Evolutionary conservation across 441 rosid species (phyloP), one percentile per base, ranked within the genome.

Genomic region (Pelargonium australe): DNA sequence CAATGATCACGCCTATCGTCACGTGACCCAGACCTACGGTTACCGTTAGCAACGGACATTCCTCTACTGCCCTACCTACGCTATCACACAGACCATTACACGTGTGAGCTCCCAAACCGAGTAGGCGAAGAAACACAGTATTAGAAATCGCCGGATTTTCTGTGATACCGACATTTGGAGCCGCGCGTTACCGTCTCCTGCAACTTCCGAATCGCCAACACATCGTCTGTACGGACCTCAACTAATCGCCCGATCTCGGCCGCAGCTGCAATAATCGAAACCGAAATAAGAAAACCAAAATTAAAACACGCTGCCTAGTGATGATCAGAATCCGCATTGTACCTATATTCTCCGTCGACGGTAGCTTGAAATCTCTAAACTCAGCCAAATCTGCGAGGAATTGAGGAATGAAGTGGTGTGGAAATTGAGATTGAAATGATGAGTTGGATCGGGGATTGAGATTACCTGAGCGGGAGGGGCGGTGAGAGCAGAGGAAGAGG

Each of bases 401-500:
- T 17, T 8, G 11, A 10, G 7, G 10, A 53, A 53, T 4, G 20
- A 20, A 25, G 31, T 25, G 3, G 3, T 25, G 31, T 25, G 62
- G n/a, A 41, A 8, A 5, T 23, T 11, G 14, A 45, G 23, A 20
- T 20, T 20, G 23, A 20, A 49, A 67, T 28, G 25, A 31, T 16
- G 2, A 25, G 3, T 25, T 25, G 31, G 14, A 2, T 62, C 14
- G 64, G 37, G 31, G 34, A 65, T 8, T 10, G 23, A 20, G 44
- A 28, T 41, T 72, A 93, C 97, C 94, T 73, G 92, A 81, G 61
- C 78, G 92, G n/a, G 97, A 85, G 4, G 98, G 97, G 71, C 63
- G 72, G 79, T 89, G 89, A 40, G 98, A 93, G 78, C 82, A 84
- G 69, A 90, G 85, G 73, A 82, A 90, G 72, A 93, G 97, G 65